Conservation (phyloP, 1,139 yeast genomes). For the Ogataea hybrid region DNA sequence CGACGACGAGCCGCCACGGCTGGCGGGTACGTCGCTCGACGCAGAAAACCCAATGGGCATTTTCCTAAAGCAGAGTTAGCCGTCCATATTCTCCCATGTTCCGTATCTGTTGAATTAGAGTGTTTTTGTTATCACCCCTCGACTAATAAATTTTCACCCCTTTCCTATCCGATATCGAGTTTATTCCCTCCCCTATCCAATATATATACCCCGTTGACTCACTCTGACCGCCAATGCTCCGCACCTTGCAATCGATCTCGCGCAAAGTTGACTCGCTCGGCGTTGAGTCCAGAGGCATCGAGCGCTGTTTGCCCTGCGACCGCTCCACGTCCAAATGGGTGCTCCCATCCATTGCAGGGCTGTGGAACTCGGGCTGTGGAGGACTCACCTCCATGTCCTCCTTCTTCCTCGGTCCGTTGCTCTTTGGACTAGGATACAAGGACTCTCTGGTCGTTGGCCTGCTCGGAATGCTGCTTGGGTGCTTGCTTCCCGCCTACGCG, state of each 20-base stretch:
- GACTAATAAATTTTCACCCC: conserved; percentile 2
- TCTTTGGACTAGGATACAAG: conserved; percentile 64
- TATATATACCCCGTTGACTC: neutral
- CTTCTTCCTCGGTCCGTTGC: conserved; percentile 68
- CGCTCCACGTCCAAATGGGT: conserved; percentile 53
- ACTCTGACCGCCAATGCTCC: conserved; percentile 1
- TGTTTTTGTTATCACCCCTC: conserved; percentile 4
- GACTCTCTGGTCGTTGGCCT: conserved; percentile 62
- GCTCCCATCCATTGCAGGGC: conserved; percentile 60
- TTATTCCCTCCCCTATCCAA: neutral
- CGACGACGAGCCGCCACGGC: conserved; percentile 4
- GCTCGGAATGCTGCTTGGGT: conserved; percentile 63
- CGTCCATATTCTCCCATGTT: too few relatives aligned
- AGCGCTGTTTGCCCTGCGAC: conserved; percentile 69
- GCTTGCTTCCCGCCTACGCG: conserved; percentile 76
- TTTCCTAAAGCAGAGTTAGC: conserved; percentile 1
- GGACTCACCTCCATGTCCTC: conserved; percentile 85
- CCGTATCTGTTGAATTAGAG: neutral
- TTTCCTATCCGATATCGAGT: neutral
- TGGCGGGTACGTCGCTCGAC: neutral
- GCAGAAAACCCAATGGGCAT: conserved; percentile 6
- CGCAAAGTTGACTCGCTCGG: conserved; percentile 32
- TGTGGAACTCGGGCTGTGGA: conserved; percentile 85
- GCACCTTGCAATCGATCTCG: conserved; percentile 23
- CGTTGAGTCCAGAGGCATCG: conserved; percentile 80